phyloP scores from a whole-genome alignment of 75 land plant species.

The Ceratopteris richardii region DNA sequence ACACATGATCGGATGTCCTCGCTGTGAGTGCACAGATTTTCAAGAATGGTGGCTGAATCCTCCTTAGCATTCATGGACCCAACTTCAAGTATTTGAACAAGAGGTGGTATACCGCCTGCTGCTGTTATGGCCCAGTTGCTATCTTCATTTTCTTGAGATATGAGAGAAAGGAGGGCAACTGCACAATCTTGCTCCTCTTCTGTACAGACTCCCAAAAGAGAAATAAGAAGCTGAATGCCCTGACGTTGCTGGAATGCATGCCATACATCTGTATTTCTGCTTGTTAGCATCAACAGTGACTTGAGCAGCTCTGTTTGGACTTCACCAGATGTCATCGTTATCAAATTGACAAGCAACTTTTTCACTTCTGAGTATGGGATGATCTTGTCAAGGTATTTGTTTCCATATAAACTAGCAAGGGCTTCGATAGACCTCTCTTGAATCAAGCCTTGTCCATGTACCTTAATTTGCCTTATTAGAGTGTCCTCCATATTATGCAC shows the following conservation, averaged over 20 bases:
- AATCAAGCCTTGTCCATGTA: slow-evolving; percentile 10
- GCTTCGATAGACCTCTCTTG: slow-evolving; percentile 34
- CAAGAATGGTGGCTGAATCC: slow-evolving; percentile 33
- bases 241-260: slow-evolving; percentile 32
- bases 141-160: slow-evolving; percentile 37
- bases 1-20: slow-evolving; percentile 36
- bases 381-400: slow-evolving; percentile 12
- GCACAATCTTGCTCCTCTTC: slow-evolving; percentile 44
- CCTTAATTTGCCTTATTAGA: slow-evolving; percentile 22
- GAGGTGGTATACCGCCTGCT: slow-evolving; percentile 53
- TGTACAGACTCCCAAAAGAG: slow-evolving; percentile 31
- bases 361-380: slow-evolving; percentile 38
- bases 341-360: slow-evolving; percentile 32
- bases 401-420: slow-evolving; percentile 40
- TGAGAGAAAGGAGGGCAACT: slow-evolving; percentile 41
- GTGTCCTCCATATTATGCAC: slow-evolving; percentile 23
- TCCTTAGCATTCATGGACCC: slow-evolving; percentile 46
- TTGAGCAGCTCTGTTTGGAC: slow-evolving; percentile 25
- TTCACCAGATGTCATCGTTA: slow-evolving; percentile 21
- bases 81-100: slow-evolving; percentile 41
- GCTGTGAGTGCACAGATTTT: slow-evolving; percentile 44
- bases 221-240: slow-evolving; percentile 46
- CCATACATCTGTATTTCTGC: slow-evolving; percentile 20
- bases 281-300: slow-evolving; percentile 19
- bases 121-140: slow-evolving; percentile 56